Percentiles rank a stretch among this genome's conserved stretches.
Conservation (phyloP, 2,329 filamentous ascomycete species). For the Colletotrichum sp. region DNA sequence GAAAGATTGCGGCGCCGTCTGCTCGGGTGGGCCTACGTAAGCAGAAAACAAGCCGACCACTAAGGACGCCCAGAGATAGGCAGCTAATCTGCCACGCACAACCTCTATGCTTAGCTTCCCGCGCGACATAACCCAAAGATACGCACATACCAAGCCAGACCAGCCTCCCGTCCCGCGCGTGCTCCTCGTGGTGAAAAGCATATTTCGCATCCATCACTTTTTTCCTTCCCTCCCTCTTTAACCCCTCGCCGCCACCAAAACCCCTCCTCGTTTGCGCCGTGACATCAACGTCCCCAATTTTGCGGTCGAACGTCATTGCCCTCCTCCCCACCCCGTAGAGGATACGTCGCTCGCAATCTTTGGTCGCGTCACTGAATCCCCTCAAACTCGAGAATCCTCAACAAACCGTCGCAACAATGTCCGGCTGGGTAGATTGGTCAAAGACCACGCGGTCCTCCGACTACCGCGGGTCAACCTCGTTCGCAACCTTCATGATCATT, state of each 20-base stretch:
- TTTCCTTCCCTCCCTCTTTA: background rate
- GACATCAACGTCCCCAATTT: background rate
- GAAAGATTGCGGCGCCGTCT: background rate
- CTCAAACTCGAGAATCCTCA: background rate
- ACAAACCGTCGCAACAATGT: slow-evolving; percentile 1
- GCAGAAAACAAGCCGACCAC: background rate
- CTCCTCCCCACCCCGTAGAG: background rate
- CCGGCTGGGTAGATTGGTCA: slow-evolving; percentile 50
- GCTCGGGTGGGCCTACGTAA: background rate
- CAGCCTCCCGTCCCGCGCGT: background rate
- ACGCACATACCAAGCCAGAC: background rate
- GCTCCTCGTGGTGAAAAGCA: background rate
- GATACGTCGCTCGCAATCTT: background rate
- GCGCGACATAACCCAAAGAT: background rate
- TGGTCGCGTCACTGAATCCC: background rate
- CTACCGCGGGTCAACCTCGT: slow-evolving; percentile 71
- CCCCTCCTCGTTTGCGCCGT: background rate
- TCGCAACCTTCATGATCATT: slow-evolving; percentile 96
- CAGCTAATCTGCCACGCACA: background rate
- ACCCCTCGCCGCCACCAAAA: background rate
- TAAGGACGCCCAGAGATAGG: background rate
- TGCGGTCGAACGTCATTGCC: background rate
- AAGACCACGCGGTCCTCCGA: slow-evolving; percentile 63
- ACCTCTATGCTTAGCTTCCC: background rate
- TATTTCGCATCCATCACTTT: background rate